Conservation (phyloP, 768 basidiomycete genomes). For the Mycena rosella region DNA sequence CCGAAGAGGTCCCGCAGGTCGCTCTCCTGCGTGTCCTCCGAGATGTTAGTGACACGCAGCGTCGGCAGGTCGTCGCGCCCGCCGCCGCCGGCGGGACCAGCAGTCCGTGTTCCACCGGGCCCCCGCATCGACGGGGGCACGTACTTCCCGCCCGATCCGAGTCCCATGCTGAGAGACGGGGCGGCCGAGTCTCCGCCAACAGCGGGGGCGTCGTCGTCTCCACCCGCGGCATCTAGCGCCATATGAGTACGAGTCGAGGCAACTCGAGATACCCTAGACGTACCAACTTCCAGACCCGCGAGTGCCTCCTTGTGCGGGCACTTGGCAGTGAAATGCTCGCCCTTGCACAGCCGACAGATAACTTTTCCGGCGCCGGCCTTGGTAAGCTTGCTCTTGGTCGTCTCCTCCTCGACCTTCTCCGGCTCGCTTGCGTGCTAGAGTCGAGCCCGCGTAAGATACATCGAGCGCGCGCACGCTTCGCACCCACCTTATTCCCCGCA, state of each 20-base stretch:
- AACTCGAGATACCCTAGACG: constrained; percentile 32
- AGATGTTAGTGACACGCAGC: constrained; percentile 96
- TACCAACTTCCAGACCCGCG: constrained; percentile 78
- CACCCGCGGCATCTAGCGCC: constrained; percentile 47
- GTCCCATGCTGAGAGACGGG: constrained; percentile 47
- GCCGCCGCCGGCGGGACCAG: constrained; percentile 53
- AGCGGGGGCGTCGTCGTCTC: constrained; percentile 52
- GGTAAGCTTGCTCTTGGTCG: constrained; percentile 73
- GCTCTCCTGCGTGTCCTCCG: constrained; percentile 93
- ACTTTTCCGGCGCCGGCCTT: constrained; percentile 90
- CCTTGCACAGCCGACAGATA: constrained; percentile 93
- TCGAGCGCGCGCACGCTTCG: too few species aligned
- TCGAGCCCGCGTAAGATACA: background rate
- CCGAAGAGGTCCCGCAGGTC: constrained; percentile 95
- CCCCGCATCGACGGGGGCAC: constrained; percentile 75
- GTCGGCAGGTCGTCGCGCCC: constrained; percentile 94
- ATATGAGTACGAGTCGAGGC: background rate
- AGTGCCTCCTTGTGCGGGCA: constrained; percentile 98
- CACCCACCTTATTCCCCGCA: constrained; percentile 72
- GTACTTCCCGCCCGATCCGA: constrained; percentile 80
- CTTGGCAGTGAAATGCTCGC: constrained; percentile 97
- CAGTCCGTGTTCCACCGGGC: constrained; percentile 12
- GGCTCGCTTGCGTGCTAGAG: constrained; percentile 67
- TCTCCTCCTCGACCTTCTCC: constrained; percentile 75
- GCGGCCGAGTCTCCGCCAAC: constrained; percentile 50